Percentiles rank a stretch among this genome's conserved stretches.
Evolutionary conservation across 139 green algal genomes (phyloP).

Genomic region (Protoeuglena noctilucae): DNA sequence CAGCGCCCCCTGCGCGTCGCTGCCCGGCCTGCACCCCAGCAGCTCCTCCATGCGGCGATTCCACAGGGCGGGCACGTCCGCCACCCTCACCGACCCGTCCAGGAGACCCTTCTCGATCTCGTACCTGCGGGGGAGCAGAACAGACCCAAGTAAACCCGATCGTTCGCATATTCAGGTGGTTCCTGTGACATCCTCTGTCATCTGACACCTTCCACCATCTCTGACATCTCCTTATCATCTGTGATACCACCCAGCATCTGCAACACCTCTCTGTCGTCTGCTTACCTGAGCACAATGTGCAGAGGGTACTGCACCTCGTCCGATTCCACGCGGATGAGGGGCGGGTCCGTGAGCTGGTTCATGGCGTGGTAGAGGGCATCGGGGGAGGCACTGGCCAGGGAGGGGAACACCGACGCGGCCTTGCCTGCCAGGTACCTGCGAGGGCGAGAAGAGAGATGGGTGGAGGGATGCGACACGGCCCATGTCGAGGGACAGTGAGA

Average conservation of each 20-base stretch:
- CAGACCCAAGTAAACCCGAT: too few relatives aligned
- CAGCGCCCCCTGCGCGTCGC: constrained; percentile 47
- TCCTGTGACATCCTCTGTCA: too few relatives aligned
- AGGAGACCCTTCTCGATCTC: constrained; percentile 69
- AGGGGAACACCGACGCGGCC: constrained; percentile 20
- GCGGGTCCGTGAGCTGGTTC: constrained; percentile 49
- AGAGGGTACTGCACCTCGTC: constrained; percentile 80
- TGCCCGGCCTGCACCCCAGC: constrained; percentile 33
- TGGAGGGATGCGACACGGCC: not conserved
- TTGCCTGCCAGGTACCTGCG: constrained; percentile 19
- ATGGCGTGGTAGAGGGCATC: constrained; percentile 45
- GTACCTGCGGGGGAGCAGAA: too few relatives aligned
- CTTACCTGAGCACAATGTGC: constrained; percentile 73
- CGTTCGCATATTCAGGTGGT: too few relatives aligned
- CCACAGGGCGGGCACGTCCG: constrained; percentile 55
- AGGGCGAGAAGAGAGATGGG: not conserved
- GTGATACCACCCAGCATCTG: too few relatives aligned
- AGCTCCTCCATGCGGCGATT: constrained; percentile 59
- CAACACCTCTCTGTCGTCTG: constrained; percentile 6
- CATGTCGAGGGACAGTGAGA: not conserved
- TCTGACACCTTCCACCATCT: too few relatives aligned
- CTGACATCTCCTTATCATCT: too few relatives aligned
- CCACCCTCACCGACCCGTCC: constrained; percentile 33
- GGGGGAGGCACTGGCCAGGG: constrained; percentile 20
- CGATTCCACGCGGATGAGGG: constrained; percentile 65